A percentile compares a stretch with the other conserved stretches of the same genome.
Evolutionary conservation across 176 grass and related monocot genomes (phyloP).

Genomic region (Carex cristatella): DNA sequence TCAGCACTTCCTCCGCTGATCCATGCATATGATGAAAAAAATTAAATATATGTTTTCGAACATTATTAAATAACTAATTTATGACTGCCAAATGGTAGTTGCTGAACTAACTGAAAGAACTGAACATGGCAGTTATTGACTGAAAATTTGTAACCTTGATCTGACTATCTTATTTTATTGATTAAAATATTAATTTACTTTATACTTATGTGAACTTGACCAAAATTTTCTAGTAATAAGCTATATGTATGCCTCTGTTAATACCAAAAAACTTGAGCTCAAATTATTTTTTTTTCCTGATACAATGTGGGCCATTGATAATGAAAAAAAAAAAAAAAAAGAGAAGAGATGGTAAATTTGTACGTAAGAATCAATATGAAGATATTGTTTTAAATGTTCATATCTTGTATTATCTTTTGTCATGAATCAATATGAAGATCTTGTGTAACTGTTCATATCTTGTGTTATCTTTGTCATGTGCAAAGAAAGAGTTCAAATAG

Average conservation of each 20-base stretch:
- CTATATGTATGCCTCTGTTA: not conserved
- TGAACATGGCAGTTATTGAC: conserved; percentile 21
- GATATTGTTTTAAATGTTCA: not conserved
- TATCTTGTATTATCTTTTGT: not conserved
- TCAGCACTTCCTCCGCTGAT: conserved; percentile 19
- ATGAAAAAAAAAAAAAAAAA: not conserved
- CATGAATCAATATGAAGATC: no score
- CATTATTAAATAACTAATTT: conserved; percentile 6
- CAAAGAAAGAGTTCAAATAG: not conserved
- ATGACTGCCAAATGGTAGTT: conserved; percentile 13
- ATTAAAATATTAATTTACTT: not conserved
- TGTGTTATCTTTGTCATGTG: not conserved
- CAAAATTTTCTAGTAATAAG: not conserved
- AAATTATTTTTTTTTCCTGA: not conserved
- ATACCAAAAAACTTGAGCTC: not conserved
- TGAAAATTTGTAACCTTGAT: not conserved
- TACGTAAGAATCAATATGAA: not conserved
- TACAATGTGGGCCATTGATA: not conserved
- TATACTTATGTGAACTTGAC: not conserved
- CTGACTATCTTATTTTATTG: conserved; percentile 2
- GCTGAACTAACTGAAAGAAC: conserved; percentile 11
- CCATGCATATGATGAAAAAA: not conserved
- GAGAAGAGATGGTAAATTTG: not conserved
- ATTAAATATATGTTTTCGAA: not conserved
- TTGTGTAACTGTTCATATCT: no score